A percentile compares a stretch with the other conserved stretches of the same genome.
Evolutionary conservation across 768 basidiomycete species (phyloP).

Genomic region (Fomitopsis pulvina): DNA sequence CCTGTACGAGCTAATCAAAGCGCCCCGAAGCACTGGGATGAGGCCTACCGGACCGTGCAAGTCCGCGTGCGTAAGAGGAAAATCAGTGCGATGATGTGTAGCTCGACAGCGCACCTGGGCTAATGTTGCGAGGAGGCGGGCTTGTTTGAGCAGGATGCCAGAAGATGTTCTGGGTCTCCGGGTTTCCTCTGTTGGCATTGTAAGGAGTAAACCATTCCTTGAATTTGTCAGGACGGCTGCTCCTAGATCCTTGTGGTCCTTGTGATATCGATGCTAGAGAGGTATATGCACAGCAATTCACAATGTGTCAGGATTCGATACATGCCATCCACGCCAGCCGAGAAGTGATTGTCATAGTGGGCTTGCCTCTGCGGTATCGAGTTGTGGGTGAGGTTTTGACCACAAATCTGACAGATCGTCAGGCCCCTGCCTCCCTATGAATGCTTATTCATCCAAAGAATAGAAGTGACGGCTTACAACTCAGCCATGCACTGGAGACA

Average conservation of each 20-base stretch:
- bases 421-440: background rate
- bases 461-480: background rate
- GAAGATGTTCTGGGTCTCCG: conserved; percentile 40
- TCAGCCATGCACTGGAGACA: background rate
- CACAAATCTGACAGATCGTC: conserved; percentile 46
- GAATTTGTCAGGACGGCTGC: background rate
- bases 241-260: background rate
- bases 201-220: conserved; percentile 2
- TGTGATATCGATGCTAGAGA: background rate
- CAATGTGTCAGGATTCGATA: background rate
- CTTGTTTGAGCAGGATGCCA: conserved; percentile 49
- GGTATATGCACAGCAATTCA: background rate
- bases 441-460: too few species aligned
- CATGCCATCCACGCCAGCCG: conserved; percentile 12
- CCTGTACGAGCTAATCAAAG: conserved; percentile 42
- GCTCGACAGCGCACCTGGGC: conserved; percentile 41
- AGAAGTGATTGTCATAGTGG: conserved; percentile 53
- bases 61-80: background rate
- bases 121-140: conserved; percentile 49
- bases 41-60: conserved; percentile 38
- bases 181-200: background rate
- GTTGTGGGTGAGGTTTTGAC: conserved; percentile 31
- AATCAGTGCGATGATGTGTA: too few species aligned
- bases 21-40: conserved; percentile 54
- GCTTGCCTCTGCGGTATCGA: conserved; percentile 32